Evolutionary conservation across 2,329 filamentous ascomycete species (phyloP).

Genomic region (Penicillium sclerotiorum): DNA sequence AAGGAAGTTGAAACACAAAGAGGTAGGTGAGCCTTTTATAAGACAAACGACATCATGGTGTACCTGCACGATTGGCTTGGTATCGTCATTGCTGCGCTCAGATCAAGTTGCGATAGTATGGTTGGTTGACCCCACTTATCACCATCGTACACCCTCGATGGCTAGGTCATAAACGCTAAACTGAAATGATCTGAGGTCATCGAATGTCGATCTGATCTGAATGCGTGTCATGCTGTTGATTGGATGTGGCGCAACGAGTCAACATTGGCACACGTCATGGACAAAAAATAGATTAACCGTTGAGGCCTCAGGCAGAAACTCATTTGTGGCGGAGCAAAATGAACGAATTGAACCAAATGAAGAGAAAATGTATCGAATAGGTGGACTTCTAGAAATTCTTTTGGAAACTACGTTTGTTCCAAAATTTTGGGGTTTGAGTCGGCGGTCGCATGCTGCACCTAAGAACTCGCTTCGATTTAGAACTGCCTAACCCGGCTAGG

Average conservation of each 20-base stretch:
- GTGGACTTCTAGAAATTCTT: too few relatives aligned
- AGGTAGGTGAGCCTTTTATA: constrained; percentile 3
- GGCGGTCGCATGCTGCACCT: too few relatives aligned
- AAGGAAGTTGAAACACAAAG: background rate
- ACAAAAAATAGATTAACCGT: background rate
- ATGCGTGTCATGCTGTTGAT: background rate
- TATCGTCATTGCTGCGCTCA: constrained; percentile 14
- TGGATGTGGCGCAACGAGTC: background rate
- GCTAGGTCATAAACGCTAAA: constrained; percentile 6
- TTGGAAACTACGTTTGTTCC: too few relatives aligned
- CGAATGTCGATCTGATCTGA: constrained; percentile 13
- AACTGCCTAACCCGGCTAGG: too few relatives aligned
- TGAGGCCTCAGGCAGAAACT: background rate
- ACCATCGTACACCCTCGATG: constrained; percentile 2
- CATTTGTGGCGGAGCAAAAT: too few relatives aligned
- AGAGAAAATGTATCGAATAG: too few relatives aligned
- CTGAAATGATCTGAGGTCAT: constrained; percentile 17
- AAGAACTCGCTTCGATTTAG: too few relatives aligned
- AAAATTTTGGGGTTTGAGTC: too few relatives aligned
- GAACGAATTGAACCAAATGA: too few relatives aligned
- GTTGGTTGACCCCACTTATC: constrained; percentile 6
- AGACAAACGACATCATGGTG: background rate
- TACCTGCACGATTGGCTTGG: background rate
- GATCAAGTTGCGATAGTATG: background rate
- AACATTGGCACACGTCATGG: background rate